Percentiles rank a stretch among this genome's conserved stretches.
These are phyloP conservation scores for Geosmithia putterillii DNA, from an alignment of 2,329 filamentous ascomycete genomes.

Conservation along the genomic window DNA sequence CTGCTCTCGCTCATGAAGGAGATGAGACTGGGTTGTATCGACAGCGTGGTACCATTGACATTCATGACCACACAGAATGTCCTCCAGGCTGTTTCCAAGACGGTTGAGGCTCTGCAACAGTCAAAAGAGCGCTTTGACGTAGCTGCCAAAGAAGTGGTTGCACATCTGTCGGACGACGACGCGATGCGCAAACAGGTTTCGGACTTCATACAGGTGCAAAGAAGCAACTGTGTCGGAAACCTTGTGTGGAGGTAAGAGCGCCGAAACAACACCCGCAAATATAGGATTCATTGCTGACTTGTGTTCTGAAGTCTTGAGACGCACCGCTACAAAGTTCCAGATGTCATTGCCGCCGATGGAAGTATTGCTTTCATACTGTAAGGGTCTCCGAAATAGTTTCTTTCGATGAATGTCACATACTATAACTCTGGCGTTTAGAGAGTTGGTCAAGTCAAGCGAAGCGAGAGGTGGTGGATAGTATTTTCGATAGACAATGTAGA, in stretches of 20 bases:
- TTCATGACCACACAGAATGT: not conserved
- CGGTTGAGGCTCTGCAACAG: not conserved
- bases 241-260: not conserved
- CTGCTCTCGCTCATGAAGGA: not conserved
- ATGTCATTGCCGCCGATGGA: not conserved
- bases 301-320: not conserved
- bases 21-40: not conserved
- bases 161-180: not conserved
- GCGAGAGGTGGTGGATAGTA: no score
- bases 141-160: not conserved
- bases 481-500: no score
- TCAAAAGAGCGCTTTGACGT: not conserved
- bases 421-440: no score
- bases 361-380: not conserved
- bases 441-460: no score
- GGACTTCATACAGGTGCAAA: not conserved
- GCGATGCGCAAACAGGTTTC: not conserved
- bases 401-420: no score
- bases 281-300: not conserved
- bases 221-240: not conserved
- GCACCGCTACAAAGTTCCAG: not conserved
- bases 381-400: not conserved
- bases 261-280: not conserved
- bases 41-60: not conserved
- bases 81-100: not conserved